Evolutionary conservation across 805 yeast genomes (phyloP).

Genomic region (Starmerella bombicola): DNA sequence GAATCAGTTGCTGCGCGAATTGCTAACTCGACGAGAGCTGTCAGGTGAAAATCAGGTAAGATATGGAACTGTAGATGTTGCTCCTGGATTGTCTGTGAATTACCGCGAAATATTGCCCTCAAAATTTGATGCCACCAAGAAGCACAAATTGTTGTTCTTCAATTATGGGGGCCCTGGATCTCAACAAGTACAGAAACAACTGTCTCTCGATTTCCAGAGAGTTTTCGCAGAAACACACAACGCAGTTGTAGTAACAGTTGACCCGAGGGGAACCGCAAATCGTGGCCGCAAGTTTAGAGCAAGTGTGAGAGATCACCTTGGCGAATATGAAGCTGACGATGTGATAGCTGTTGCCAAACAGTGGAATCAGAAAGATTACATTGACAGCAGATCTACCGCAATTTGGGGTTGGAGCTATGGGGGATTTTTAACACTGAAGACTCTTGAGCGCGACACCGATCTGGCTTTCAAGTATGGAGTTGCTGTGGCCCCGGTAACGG

Average conservation of each 20-base stretch:
- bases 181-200: conserved; percentile 59
- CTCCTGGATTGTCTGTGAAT: conserved; percentile 35
- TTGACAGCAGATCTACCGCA: conserved; percentile 57
- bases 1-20: conserved; percentile 24
- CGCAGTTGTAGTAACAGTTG: conserved; percentile 86
- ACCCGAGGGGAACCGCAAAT: conserved; percentile 93
- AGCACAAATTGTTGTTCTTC: conserved; percentile 78
- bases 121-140: conserved; percentile 43
- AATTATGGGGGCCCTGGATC: conserved; percentile 96
- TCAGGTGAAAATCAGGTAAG: conserved; percentile 39
- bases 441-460: conserved; percentile 69
- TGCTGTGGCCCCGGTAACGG: conserved; percentile 96
- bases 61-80: conserved; percentile 37
- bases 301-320: conserved; percentile 68
- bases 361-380: conserved; percentile 52
- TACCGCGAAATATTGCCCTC: conserved; percentile 68
- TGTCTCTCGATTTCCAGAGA: conserved; percentile 53
- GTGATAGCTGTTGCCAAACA: conserved; percentile 73
- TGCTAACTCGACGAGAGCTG: conserved; percentile 27
- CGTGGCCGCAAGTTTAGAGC: conserved; percentile 70
- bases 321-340: conserved; percentile 70
- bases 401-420: conserved; percentile 99
- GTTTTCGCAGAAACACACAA: conserved; percentile 64
- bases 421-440: conserved; percentile 82
- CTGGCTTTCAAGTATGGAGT: conserved; percentile 72